Evolutionary conservation across 163 green algal genomes (phyloP).

Genomic region (Smithsoniella earleae): DNA sequence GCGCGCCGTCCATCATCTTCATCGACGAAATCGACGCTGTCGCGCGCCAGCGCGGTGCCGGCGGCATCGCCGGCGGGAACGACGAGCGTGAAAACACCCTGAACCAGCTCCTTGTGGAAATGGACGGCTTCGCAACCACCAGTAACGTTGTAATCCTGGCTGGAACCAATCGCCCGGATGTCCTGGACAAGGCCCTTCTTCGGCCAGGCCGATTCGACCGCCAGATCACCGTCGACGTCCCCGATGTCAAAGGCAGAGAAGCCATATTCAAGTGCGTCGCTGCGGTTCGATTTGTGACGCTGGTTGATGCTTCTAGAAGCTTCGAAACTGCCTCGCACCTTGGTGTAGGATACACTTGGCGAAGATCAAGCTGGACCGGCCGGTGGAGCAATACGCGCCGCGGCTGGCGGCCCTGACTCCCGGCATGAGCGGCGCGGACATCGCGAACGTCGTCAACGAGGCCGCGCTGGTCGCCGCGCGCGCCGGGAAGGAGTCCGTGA

Average conservation of each 20-base stretch:
- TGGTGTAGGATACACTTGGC: constrained; percentile 61
- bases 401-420: constrained; percentile 85
- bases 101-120: constrained; percentile 96
- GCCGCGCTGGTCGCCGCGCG: constrained; percentile 88
- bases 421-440: constrained; percentile 93
- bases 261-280: constrained; percentile 77
- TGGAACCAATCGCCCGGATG: constrained; percentile 91
- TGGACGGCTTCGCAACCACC: constrained; percentile 88
- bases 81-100: constrained; percentile 98
- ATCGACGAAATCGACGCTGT: constrained; percentile 99
- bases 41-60: constrained; percentile 67
- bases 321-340: no score
- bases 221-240: constrained; percentile 87
- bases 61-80: constrained; percentile 72
- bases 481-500: constrained; percentile 48
- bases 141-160: constrained; percentile 88
- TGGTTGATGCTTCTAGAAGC: no score
- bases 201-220: constrained; percentile 83
- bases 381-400: constrained; percentile 45
- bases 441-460: constrained; percentile 98
- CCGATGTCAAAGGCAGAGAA: constrained; percentile 92
- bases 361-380: constrained; percentile 42
- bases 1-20: constrained; percentile 95
- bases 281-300: no score
- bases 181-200: constrained; percentile 90